A percentile compares a stretch with the other conserved stretches of the same genome.
These are phyloP conservation scores for Leccinellum luteum DNA, from an alignment of 768 basidiomycete genomes.

Conservation along the genomic window DNA sequence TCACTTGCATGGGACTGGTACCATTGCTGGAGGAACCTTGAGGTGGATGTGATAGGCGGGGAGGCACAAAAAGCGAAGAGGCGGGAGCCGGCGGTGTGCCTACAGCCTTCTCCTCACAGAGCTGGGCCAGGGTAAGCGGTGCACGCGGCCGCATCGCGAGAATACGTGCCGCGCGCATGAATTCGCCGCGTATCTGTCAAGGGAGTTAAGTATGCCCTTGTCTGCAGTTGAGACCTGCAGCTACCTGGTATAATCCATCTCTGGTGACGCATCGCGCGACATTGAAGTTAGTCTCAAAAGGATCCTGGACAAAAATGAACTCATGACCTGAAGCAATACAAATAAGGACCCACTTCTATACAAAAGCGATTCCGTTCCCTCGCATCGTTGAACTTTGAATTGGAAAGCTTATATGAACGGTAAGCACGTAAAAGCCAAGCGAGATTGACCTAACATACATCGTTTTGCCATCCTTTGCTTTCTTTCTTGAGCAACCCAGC, in stretches of 20 bases:
- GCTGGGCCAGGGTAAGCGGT: slow-evolving; percentile 76
- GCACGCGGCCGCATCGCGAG: slow-evolving; percentile 77
- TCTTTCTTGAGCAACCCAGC: slow-evolving; percentile 88
- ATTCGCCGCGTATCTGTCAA: slow-evolving; percentile 90
- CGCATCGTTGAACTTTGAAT: slow-evolving; percentile 58
- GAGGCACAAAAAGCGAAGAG: slow-evolving; percentile 40
- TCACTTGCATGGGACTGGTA: slow-evolving; percentile 55
- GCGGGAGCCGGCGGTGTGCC: slow-evolving; percentile 39
- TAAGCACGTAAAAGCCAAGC: slow-evolving; percentile 4
- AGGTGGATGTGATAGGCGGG: slow-evolving; percentile 51
- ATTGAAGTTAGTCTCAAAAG: slow-evolving; percentile 95
- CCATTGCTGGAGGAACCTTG: slow-evolving; percentile 72
- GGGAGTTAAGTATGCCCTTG: background rate
- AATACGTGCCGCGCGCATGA: slow-evolving; percentile 93
- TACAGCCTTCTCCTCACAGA: slow-evolving; percentile 86
- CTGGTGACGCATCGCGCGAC: slow-evolving; percentile 95
- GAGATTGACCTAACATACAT: slow-evolving; percentile 50
- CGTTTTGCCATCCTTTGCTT: slow-evolving; percentile 91
- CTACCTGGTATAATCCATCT: slow-evolving; percentile 91
- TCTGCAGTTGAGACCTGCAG: background rate
- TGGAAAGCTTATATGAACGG: slow-evolving; percentile 39
- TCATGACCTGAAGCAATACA: background rate
- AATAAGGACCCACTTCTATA: slow-evolving; percentile 67
- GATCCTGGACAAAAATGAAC: slow-evolving; percentile 58
- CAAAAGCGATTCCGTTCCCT: slow-evolving; percentile 93